These are phyloP conservation scores for Tolypocladium inflatum DNA, from an alignment of 2,329 filamentous ascomycete genomes.

Conservation along the genomic window DNA sequence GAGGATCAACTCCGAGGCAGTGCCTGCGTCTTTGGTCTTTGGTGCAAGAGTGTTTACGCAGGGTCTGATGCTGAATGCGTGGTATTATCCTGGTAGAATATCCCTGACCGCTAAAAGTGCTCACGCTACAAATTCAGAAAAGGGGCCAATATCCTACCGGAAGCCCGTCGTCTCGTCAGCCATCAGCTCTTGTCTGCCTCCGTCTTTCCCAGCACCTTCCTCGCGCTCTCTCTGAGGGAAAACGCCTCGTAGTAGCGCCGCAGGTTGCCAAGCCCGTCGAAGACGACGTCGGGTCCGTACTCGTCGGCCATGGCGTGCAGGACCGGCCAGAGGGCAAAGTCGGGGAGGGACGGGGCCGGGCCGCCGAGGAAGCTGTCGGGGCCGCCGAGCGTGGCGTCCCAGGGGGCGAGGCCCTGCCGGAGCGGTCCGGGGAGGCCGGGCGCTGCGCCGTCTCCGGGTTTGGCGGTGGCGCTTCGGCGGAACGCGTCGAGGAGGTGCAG, in stretches of 20 bases:
- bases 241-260: conserved; percentile 27
- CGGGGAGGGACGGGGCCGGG: conserved; percentile 30
- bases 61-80: neutral
- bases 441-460: neutral
- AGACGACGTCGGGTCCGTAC: conserved; percentile 16
- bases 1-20: conserved; percentile 5
- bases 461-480: neutral
- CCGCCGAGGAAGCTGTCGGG: conserved; percentile 35
- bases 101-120: neutral
- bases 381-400: conserved; percentile 25
- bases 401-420: conserved; percentile 24
- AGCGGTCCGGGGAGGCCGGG: conserved; percentile 10
- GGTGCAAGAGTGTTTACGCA: neutral
- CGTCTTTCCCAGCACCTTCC: conserved; percentile 11
- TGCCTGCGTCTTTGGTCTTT: neutral
- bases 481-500: conserved; percentile 21
- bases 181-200: neutral
- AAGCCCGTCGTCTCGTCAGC: neutral
- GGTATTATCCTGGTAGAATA: neutral
- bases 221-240: conserved; percentile 10
- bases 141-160: neutral
- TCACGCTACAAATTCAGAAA: neutral
- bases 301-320: conserved; percentile 34
- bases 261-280: conserved; percentile 21
- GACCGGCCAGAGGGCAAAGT: conserved; percentile 50